Evolutionary conservation across 2,329 filamentous ascomycete genomes (phyloP), one percentile per base, ranked within the genome.

Genomic region (Diaporthe humulicola): DNA sequence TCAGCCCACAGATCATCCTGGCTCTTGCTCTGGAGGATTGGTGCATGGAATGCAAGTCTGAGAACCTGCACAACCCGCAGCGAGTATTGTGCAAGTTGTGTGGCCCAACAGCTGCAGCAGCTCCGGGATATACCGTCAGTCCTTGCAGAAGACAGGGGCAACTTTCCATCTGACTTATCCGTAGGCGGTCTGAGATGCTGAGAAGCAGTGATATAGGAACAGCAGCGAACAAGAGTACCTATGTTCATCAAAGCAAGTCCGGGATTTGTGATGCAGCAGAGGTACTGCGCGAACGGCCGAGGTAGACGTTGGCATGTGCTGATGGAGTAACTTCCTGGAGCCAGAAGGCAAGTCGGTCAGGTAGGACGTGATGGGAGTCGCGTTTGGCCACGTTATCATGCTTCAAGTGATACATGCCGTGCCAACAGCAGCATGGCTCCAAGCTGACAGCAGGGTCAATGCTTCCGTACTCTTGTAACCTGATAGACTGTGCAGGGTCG

Each of bases 41-140:
- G 30, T 28, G 17, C 30, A 67, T 38, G 19, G 38, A 45, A 52
- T 54, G 48, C 64, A 69, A 36, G 64, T 28, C 33, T 40, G 64
- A 69, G 64, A 54, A 40, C 10, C 33, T 54, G 64, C 48, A 40
- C 64, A 69, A 30, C 54, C 48, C 64, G 40, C 12, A 22, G 64
- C 15, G 45, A 40, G 4, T 40, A 14, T 54, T 67, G 64, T 54
- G 33, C 33, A 40, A 52, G 33, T 25, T 6, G 22, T 64, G 40
- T 19, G 40, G 48, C 33, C 48, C 64, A 69, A 69, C 45, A 52
- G 64, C 48, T 69, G 64, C 48, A 54, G 64, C 25, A 22, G 42
- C 30, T 9, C 45, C 30, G 48, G 70, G 45, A 60, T 19, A 64
- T 42, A 45, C 57, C 70, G 45, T n/a, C 70, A 30, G 25, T 40